Evolutionary conservation across 1,284 basidiomycete genomes (phyloP).

Genomic region (Phenoliferia sp.): DNA sequence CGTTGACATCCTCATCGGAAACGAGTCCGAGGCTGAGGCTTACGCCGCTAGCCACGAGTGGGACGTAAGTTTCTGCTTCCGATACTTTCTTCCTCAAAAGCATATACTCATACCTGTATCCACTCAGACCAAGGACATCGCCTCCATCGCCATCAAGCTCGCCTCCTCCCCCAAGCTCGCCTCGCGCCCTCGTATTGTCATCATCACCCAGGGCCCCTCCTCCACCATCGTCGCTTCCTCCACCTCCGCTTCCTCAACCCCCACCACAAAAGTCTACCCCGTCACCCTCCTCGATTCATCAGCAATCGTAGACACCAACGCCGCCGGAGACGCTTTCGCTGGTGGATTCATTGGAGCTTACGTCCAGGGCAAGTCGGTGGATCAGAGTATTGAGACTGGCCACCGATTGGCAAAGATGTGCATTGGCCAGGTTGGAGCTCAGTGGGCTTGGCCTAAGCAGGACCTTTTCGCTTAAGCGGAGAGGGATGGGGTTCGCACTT

Average conservation of each 20-base stretch:
- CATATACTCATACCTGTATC: not conserved
- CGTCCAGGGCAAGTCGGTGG: constrained; percentile 71
- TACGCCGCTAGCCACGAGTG: constrained; percentile 66
- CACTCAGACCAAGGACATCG: constrained; percentile 56
- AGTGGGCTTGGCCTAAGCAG: constrained; percentile 56
- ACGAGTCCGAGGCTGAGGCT: constrained; percentile 88
- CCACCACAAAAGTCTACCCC: constrained; percentile 53
- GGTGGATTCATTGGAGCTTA: constrained; percentile 90
- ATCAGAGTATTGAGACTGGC: constrained; percentile 75
- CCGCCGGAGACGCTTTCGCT: constrained; percentile 98
- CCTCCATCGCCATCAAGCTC: constrained; percentile 65
- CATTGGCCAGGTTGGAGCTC: constrained; percentile 66
- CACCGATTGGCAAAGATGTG: constrained; percentile 88
- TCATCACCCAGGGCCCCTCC: constrained; percentile 87
- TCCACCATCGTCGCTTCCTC: constrained; percentile 72
- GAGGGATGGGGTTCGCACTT: not conserved
- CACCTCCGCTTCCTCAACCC: constrained; percentile 49
- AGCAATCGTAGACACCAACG: constrained; percentile 94
- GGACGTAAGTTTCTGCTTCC: constrained; percentile 41
- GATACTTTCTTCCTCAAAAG: not conserved
- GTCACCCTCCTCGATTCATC: constrained; percentile 61
- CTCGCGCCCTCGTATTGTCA: constrained; percentile 57
- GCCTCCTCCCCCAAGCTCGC: constrained; percentile 60
- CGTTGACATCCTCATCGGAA: constrained; percentile 83
- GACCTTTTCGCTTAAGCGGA: not conserved